These are phyloP conservation scores for Hura crepitans DNA, from an alignment of 441 rosid species.

Conservation along the genomic window DNA sequence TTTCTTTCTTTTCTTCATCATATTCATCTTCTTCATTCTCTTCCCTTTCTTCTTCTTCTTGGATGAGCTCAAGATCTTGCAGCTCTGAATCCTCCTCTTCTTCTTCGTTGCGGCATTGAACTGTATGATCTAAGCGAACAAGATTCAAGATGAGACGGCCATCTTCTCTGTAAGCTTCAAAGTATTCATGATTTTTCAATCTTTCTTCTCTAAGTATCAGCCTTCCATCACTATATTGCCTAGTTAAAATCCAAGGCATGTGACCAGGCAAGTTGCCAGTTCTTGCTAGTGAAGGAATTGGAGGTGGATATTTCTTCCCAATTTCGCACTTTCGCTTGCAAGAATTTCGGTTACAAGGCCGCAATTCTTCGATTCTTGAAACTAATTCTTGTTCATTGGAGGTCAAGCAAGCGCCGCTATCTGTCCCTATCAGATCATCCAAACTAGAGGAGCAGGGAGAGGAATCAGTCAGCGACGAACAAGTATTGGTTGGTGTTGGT, in stretches of 20 bases:
- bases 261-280: slow-evolving; percentile 31
- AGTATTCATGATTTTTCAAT: slow-evolving; percentile 35
- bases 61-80: not conserved
- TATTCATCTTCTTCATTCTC: slow-evolving; percentile 9
- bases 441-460: slow-evolving; percentile 16
- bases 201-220: slow-evolving; percentile 33
- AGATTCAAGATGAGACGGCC: slow-evolving; percentile 35
- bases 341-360: not conserved
- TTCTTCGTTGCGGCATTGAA: not conserved
- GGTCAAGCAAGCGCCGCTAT: slow-evolving; percentile 33
- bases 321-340: not conserved
- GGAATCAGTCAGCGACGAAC: slow-evolving; percentile 9
- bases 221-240: slow-evolving; percentile 34
- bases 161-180: slow-evolving; percentile 33
- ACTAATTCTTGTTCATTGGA: not conserved
- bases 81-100: too few species aligned
- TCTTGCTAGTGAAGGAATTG: slow-evolving; percentile 31
- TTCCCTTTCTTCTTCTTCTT: slow-evolving; percentile 23
- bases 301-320: slow-evolving; percentile 34
- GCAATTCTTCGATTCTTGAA: not conserved
- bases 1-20: not conserved
- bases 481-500: not conserved
- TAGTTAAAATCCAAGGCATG: slow-evolving; percentile 37
- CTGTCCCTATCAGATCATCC: slow-evolving; percentile 40
- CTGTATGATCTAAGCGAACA: slow-evolving; percentile 27